Evolutionary conservation across 1,284 basidiomycete genomes (phyloP).

Genomic region (Moesziomyces aphidis): DNA sequence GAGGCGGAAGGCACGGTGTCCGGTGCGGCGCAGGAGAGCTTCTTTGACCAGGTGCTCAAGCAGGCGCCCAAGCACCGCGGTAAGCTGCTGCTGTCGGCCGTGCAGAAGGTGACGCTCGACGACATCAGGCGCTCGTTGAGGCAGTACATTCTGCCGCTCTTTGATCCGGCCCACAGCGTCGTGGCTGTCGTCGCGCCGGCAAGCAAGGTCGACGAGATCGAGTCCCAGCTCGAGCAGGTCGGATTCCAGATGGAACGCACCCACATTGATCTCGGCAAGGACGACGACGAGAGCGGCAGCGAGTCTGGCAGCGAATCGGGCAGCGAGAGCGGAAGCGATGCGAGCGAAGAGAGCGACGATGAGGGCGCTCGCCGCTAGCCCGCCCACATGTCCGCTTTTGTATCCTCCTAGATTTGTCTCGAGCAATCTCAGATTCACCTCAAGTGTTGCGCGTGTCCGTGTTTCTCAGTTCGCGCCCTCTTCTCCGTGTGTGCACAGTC

Average conservation of each 20-base stretch:
- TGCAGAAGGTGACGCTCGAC: constrained; percentile 77
- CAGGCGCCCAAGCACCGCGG: constrained; percentile 56
- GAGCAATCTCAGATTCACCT: not conserved
- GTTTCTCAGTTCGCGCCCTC: no score
- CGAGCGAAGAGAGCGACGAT: constrained; percentile 21
- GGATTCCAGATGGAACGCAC: constrained; percentile 85
- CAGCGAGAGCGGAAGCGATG: constrained; percentile 34
- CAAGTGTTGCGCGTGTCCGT: no score
- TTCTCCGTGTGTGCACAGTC: no score
- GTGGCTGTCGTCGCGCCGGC: constrained; percentile 85
- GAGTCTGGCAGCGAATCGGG: constrained; percentile 21
- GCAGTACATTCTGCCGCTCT: constrained; percentile 87
- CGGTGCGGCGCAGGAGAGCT: constrained; percentile 75
- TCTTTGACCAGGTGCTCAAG: constrained; percentile 55
- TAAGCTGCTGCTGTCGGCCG: constrained; percentile 39
- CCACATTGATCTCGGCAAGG: constrained; percentile 75
- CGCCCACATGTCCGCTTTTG: not conserved
- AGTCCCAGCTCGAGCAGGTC: constrained; percentile 74
- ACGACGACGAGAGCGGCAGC: constrained; percentile 25
- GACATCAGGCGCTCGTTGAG: constrained; percentile 79
- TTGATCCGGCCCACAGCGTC: constrained; percentile 81
- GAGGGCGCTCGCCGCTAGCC: not conserved
- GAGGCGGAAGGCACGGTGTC: constrained; percentile 84
- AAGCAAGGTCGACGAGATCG: constrained; percentile 81
- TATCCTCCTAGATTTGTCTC: not conserved